phyloP scores from a whole-genome alignment of 164 flowering plant species.

The Dillenia suffruticosa region DNA sequence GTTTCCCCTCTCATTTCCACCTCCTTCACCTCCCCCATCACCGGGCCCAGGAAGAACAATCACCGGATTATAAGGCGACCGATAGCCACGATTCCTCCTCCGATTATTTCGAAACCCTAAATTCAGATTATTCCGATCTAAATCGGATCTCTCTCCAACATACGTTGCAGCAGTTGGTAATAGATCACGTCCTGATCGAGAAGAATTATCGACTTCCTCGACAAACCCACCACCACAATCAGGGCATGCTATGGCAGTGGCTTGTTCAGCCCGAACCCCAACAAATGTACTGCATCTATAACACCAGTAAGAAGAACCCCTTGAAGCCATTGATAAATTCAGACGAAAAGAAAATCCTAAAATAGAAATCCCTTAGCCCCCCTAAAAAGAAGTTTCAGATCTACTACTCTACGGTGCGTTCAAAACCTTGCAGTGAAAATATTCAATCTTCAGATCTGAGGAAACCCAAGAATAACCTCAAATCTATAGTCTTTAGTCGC shows the following conservation, averaged over 20 bases:
- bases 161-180: slow-evolving; percentile 36
- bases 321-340: slow-evolving; percentile 18
- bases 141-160: slow-evolving; percentile 23
- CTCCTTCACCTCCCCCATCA: slow-evolving; percentile 6
- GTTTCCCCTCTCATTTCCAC: slow-evolving; percentile 23
- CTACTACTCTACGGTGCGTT: too few species aligned
- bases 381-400: too few species aligned
- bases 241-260: slow-evolving; percentile 38
- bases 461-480: too few species aligned
- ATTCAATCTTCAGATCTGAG: too few species aligned
- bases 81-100: slow-evolving; percentile 36
- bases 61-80: slow-evolving; percentile 70
- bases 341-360: too few species aligned
- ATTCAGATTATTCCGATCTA: slow-evolving; percentile 14
- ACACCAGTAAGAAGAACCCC: slow-evolving; percentile 59
- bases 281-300: slow-evolving; percentile 57
- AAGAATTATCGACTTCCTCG: slow-evolving; percentile 43
- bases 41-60: slow-evolving; percentile 62
- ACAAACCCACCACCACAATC: slow-evolving; percentile 68
- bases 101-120: slow-evolving; percentile 36
- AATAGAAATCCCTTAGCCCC: too few species aligned
- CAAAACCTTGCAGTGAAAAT: too few species aligned
- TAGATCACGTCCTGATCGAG: slow-evolving; percentile 16
- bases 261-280: slow-evolving; percentile 23
- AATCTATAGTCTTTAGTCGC: too few species aligned